Percentiles rank a stretch among this genome's conserved stretches.
phyloP scores from a whole-genome alignment of 495 filamentous ascomycete genomes.

The Podospora tetraspora region DNA sequence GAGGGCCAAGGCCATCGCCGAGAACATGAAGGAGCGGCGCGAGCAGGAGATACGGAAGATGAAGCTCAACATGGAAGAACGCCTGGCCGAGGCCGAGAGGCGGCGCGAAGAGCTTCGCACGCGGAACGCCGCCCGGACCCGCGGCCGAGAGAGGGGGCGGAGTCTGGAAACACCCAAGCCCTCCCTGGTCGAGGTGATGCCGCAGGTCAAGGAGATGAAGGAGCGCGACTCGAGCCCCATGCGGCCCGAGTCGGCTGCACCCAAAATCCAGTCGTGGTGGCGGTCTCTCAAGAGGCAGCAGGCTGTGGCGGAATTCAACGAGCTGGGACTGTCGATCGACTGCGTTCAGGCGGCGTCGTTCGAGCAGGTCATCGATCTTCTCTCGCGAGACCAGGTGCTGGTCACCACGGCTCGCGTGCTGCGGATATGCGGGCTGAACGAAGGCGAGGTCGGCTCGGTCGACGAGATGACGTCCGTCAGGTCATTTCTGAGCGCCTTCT shows the following conservation, averaged over 20 bases:
- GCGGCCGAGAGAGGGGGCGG: conserved; percentile 57
- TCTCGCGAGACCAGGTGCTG: conserved; percentile 72
- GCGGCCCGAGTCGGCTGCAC: conserved; percentile 61
- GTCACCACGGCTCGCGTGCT: conserved; percentile 65
- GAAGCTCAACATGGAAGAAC: conserved; percentile 75
- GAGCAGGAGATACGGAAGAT: conserved; percentile 77
- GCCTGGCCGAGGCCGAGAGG: conserved; percentile 80
- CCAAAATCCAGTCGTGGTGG: conserved; percentile 75
- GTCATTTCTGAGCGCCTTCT: conserved; percentile 86
- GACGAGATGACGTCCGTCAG: conserved; percentile 74
- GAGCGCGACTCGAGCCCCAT: conserved; percentile 46
- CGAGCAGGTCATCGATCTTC: conserved; percentile 69
- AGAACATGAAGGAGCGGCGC: conserved; percentile 85
- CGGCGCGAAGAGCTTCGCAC: conserved; percentile 55
- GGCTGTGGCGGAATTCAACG: conserved; percentile 59
- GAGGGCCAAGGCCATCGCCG: conserved; percentile 86
- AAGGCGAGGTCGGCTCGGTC: conserved; percentile 61
- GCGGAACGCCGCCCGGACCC: conserved; percentile 49
- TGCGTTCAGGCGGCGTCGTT: conserved; percentile 70
- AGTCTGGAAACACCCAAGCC: conserved; percentile 53
- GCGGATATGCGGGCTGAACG: conserved; percentile 68
- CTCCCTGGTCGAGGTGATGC: conserved; percentile 40
- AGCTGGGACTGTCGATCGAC: conserved; percentile 68
- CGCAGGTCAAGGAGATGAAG: conserved; percentile 50
- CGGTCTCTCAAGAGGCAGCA: conserved; percentile 54